Conservation (phyloP, 805 yeast genomes). For the Kluyveromyces starmeri region DNA sequence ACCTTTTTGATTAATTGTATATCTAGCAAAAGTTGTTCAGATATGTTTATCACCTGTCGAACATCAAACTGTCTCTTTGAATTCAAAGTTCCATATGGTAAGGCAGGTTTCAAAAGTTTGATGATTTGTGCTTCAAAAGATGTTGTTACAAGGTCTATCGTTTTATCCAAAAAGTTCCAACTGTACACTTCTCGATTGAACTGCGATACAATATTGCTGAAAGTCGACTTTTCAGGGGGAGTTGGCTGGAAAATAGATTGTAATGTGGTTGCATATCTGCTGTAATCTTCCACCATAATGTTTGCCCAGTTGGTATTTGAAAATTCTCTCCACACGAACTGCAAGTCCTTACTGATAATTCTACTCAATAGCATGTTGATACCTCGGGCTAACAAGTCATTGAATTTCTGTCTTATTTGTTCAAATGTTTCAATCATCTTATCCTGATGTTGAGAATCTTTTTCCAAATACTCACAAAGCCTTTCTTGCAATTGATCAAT, state of each 20-base stretch:
- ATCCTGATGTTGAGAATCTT: constrained; percentile 21
- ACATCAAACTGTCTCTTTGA: constrained; percentile 14
- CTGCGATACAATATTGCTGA: constrained; percentile 39
- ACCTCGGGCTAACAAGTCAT: constrained; percentile 48
- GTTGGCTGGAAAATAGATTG: constrained; percentile 41
- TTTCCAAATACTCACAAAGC: constrained; percentile 35
- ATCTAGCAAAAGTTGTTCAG: constrained; percentile 79
- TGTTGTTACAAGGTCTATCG: constrained; percentile 54
- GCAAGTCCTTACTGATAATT: constrained; percentile 47
- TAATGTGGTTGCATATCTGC: constrained; percentile 58
- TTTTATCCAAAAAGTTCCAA: constrained; percentile 65
- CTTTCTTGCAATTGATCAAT: constrained; percentile 67
- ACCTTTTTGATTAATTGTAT: constrained; percentile 51
- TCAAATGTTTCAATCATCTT: constrained; percentile 44
- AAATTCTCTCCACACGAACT: constrained; percentile 78
- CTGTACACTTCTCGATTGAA: constrained; percentile 63
- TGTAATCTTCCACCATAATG: constrained; percentile 60
- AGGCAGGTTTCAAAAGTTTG: constrained; percentile 52
- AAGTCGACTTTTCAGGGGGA: constrained; percentile 14
- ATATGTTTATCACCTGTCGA: constrained; percentile 32
- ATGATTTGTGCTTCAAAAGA: constrained; percentile 51
- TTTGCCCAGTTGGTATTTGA: constrained; percentile 65
- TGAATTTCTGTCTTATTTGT: constrained; percentile 44
- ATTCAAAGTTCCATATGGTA: constrained; percentile 37
- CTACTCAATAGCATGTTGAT: constrained; percentile 48